phyloP scores from a whole-genome alignment of 2,329 filamentous ascomycete genomes.

The Cladosporium sp. region DNA sequence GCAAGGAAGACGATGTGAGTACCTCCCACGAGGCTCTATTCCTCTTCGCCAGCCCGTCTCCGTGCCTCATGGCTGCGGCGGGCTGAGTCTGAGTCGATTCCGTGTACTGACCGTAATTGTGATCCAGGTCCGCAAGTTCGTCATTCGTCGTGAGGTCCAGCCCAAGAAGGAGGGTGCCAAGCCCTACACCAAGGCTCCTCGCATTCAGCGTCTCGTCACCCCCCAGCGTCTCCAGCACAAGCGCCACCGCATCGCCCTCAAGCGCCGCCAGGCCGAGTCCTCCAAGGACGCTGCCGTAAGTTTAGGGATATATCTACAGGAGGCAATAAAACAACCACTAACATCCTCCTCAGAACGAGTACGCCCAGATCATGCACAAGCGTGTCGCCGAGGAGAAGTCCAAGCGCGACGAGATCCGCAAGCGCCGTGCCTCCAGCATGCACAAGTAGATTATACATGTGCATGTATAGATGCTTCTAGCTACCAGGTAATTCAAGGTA shows the following conservation, averaged over 20 bases:
- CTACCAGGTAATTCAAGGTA: not conserved
- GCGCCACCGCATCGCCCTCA: slow-evolving; percentile 95
- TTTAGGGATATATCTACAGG: slow-evolving; percentile 25
- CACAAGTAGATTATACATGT: slow-evolving; percentile 57
- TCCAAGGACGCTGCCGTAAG: slow-evolving; percentile 98
- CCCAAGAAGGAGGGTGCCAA: slow-evolving; percentile 97
- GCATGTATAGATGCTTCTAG: not conserved
- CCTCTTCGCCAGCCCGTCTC: slow-evolving; percentile 56
- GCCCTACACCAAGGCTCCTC: slow-evolving; percentile 99
- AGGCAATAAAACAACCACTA: slow-evolving; percentile 27
- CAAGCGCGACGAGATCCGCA: slow-evolving; percentile 88
- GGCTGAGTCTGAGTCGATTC: slow-evolving; percentile 30
- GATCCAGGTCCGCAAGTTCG: slow-evolving; percentile 92
- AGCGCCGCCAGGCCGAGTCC: slow-evolving; percentile 95
- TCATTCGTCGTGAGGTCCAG: slow-evolving; percentile 97
- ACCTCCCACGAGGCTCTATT: slow-evolving; percentile 42
- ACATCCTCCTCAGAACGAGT: slow-evolving; percentile 71
- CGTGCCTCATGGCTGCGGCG: slow-evolving; percentile 18
- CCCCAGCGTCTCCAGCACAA: slow-evolving; percentile 99
- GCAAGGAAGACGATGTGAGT: slow-evolving; percentile 99
- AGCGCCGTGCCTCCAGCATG: slow-evolving; percentile 95
- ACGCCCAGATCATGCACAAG: slow-evolving; percentile 92
- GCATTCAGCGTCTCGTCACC: slow-evolving; percentile 99
- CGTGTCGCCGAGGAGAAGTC: slow-evolving; percentile 95
- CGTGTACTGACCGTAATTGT: slow-evolving; percentile 25